A percentile compares a stretch with the other conserved stretches of the same genome.
Evolutionary conservation across 805 yeast genomes (phyloP).

Genomic region (Candida michaelii): DNA sequence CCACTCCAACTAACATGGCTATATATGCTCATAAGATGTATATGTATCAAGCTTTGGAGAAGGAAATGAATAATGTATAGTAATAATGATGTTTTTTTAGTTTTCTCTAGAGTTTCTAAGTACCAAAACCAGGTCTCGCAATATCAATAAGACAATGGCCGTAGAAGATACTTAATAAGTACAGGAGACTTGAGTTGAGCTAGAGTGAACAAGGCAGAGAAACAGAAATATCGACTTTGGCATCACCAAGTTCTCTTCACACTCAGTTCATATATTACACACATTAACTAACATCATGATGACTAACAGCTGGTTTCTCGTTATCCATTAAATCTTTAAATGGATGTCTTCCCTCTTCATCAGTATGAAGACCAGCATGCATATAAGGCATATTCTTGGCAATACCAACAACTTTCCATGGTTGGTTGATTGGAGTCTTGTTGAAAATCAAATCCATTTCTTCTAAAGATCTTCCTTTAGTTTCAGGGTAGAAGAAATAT

Average conservation of each 20-base stretch:
- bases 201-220: too few species aligned
- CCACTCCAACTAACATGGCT: slow-evolving; percentile 27
- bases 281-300: slow-evolving; percentile 9
- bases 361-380: slow-evolving; percentile 16
- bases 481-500: slow-evolving; percentile 70
- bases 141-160: too few species aligned
- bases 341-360: slow-evolving; percentile 3
- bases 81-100: too few species aligned
- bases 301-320: slow-evolving; percentile 8
- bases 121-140: too few species aligned
- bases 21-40: slow-evolving; percentile 23
- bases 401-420: slow-evolving; percentile 32
- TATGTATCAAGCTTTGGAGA: slow-evolving; percentile 16
- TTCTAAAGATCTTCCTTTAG: slow-evolving; percentile 73
- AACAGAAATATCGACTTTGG: too few species aligned
- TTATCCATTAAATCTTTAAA: slow-evolving; percentile 8
- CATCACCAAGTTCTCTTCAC: too few species aligned
- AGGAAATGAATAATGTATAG: too few species aligned
- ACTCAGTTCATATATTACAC: slow-evolving; percentile 4
- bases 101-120: too few species aligned
- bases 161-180: too few species aligned
- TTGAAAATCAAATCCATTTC: slow-evolving; percentile 56
- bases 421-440: slow-evolving; percentile 25
- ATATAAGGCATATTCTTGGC: slow-evolving; percentile 25
- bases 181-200: too few species aligned